These are phyloP conservation scores for Phyllosticta citrichinensis DNA, from an alignment of 2,329 filamentous ascomycete genomes.

Conservation along the genomic window DNA sequence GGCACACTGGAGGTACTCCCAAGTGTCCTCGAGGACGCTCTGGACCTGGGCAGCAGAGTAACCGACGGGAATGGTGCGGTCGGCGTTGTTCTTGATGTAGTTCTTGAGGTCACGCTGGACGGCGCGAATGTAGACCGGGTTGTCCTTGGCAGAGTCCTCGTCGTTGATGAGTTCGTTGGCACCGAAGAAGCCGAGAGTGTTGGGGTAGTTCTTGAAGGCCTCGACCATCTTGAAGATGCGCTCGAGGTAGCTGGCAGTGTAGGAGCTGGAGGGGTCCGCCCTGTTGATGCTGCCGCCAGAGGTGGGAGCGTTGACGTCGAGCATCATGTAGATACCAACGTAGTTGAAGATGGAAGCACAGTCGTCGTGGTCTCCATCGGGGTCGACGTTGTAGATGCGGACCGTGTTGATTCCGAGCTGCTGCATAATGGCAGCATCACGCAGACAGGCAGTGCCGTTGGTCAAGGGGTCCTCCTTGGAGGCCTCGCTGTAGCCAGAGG, in stretches of 20 bases:
- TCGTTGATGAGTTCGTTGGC: constrained; percentile 62
- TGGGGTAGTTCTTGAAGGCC: constrained; percentile 56
- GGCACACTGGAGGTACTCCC: constrained; percentile 64
- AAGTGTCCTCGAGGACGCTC: constrained; percentile 60
- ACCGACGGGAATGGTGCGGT: constrained; percentile 53
- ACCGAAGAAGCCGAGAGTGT: constrained; percentile 56
- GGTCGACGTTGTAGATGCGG: constrained; percentile 16
- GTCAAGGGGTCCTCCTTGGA: constrained; percentile 45
- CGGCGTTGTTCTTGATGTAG: constrained; percentile 51
- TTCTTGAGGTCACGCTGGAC: constrained; percentile 59
- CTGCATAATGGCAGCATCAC: constrained; percentile 56
- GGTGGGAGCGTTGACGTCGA: constrained; percentile 56
- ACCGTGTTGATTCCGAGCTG: constrained; percentile 39
- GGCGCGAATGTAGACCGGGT: constrained; percentile 51
- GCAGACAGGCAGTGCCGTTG: constrained; percentile 47
- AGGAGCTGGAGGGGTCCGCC: constrained; percentile 43
- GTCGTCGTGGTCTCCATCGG: constrained; percentile 48
- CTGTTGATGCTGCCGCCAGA: constrained; percentile 47
- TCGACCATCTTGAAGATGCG: constrained; percentile 55
- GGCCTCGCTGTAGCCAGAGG: constrained; percentile 44
- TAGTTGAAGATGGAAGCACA: constrained; percentile 57
- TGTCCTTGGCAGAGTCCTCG: constrained; percentile 38
- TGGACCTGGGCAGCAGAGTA: constrained; percentile 70
- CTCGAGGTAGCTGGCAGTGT: constrained; percentile 45
- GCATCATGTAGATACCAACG: constrained; percentile 55